Evolutionary conservation across 257 asterid genomes (phyloP).

Genomic region (Solanum ahanhuiri): DNA sequence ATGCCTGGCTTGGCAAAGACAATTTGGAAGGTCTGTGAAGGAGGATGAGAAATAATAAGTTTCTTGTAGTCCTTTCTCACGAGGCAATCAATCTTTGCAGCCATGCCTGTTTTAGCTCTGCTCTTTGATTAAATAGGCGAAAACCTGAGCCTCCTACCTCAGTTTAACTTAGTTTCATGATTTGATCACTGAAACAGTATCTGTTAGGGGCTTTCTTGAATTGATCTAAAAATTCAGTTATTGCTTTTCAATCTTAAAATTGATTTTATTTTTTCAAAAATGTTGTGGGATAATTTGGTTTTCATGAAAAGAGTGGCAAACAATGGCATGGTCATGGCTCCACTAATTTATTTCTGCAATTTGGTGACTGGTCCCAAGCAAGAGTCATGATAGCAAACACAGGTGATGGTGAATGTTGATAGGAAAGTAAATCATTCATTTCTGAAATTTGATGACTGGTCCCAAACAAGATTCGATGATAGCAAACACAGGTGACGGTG

Average conservation of each 20-base stretch:
- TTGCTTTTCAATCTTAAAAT: not conserved
- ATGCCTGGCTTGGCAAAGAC: not conserved
- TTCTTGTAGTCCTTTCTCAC: not conserved
- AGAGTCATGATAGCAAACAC: not conserved
- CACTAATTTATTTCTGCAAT: not conserved
- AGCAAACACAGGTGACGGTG: not conserved
- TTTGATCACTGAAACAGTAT: not conserved
- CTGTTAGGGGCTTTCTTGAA: not conserved
- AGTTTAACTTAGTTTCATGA: not conserved
- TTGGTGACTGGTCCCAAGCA: not conserved
- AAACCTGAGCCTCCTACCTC: not conserved
- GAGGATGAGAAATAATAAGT: not conserved
- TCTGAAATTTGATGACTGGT: not conserved
- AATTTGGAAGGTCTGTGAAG: not conserved
- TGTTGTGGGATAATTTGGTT: not conserved
- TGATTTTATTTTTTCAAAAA: not conserved
- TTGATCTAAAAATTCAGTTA: not conserved
- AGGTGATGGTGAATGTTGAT: not conserved
- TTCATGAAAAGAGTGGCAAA: not conserved
- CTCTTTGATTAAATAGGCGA: not conserved
- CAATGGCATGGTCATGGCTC: not conserved
- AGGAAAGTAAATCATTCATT: not conserved
- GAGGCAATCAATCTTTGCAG: not conserved
- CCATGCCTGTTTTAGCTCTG: not conserved
- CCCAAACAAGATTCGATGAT: not conserved